phyloP scores from a whole-genome alignment of 2,329 filamentous ascomycete genomes.

The Aspergillus floridensis region DNA sequence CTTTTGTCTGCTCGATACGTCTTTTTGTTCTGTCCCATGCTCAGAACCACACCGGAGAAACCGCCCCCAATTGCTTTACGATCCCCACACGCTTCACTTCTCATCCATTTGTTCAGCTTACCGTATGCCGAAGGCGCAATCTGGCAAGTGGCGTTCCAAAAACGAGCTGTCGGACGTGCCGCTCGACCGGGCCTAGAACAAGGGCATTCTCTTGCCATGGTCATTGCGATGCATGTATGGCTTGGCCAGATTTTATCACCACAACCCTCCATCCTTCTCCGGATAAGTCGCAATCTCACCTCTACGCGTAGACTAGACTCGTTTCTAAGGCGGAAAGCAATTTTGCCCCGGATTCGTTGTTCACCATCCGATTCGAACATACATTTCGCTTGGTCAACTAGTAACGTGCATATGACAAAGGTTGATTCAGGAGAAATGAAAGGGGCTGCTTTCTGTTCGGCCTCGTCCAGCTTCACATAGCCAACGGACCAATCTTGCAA shows the following conservation, averaged over 20 bases:
- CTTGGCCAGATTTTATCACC: neutral
- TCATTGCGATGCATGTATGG: slow-evolving; percentile 5
- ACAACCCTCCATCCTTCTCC: neutral
- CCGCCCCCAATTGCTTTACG: neutral
- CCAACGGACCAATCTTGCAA: slow-evolving; percentile 4
- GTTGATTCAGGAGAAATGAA: neutral
- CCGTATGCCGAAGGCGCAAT: slow-evolving; percentile 1
- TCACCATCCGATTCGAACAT: neutral
- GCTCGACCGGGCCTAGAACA: slow-evolving; percentile 9
- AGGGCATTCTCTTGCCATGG: slow-evolving; percentile 9
- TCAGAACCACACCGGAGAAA: neutral
- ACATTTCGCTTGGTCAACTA: neutral
- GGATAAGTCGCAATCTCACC: neutral
- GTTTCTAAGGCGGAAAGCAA: neutral
- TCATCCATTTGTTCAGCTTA: neutral
- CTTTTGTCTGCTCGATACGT: slow-evolving; percentile 21
- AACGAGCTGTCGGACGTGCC: slow-evolving; percentile 4
- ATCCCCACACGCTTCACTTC: slow-evolving; percentile 4
- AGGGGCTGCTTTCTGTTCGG: neutral
- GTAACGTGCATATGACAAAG: neutral
- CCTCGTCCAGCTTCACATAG: neutral
- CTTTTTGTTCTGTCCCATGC: slow-evolving; percentile 14
- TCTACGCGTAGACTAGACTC: neutral
- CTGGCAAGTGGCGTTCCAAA: slow-evolving; percentile 3
- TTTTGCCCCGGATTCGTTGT: neutral